These are phyloP conservation scores for Xylaria bambusicola DNA, from an alignment of 495 filamentous ascomycete species.

Conservation along the genomic window DNA sequence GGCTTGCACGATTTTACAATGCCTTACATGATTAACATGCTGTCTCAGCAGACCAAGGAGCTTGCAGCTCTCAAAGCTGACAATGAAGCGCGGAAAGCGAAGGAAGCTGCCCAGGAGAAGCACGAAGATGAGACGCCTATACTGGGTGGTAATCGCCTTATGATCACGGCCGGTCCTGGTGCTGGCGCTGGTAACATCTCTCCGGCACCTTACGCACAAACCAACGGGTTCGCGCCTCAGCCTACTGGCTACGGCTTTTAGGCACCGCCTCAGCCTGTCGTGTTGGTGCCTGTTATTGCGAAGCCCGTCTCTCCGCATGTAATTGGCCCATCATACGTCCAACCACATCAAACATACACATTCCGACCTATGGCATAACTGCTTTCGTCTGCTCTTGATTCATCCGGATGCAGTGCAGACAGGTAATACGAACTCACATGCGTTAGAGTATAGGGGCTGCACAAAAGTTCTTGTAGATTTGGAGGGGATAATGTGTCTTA, in stretches of 20 bases:
- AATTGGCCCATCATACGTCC: background rate
- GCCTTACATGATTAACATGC: constrained; percentile 99
- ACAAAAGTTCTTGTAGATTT: constrained; percentile 16
- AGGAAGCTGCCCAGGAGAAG: constrained; percentile 81
- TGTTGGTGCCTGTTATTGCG: constrained; percentile 8
- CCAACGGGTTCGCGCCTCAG: constrained; percentile 81
- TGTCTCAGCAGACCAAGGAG: constrained; percentile 84
- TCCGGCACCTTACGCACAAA: constrained; percentile 66
- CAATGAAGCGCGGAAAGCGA: constrained; percentile 93
- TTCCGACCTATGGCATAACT: background rate
- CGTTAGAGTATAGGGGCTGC: constrained; percentile 4
- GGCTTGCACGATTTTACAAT: constrained; percentile 96
- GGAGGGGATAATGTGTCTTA: constrained; percentile 14
- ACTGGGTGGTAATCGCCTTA: constrained; percentile 84
- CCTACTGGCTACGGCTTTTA: constrained; percentile 68
- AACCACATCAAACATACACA: constrained; percentile 1
- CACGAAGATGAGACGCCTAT: constrained; percentile 93
- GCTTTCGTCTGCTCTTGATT: background rate
- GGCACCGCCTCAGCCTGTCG: constrained; percentile 11
- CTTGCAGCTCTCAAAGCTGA: constrained; percentile 87
- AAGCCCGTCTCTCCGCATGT: background rate
- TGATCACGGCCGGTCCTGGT: constrained; percentile 95
- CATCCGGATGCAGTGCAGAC: background rate
- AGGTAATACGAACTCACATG: background rate
- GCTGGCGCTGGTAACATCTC: constrained; percentile 49